Evolutionary conservation across 176 grass and related monocot species (phyloP), one percentile per base, ranked within the genome.

Genomic region (Stipa capillata): DNA sequence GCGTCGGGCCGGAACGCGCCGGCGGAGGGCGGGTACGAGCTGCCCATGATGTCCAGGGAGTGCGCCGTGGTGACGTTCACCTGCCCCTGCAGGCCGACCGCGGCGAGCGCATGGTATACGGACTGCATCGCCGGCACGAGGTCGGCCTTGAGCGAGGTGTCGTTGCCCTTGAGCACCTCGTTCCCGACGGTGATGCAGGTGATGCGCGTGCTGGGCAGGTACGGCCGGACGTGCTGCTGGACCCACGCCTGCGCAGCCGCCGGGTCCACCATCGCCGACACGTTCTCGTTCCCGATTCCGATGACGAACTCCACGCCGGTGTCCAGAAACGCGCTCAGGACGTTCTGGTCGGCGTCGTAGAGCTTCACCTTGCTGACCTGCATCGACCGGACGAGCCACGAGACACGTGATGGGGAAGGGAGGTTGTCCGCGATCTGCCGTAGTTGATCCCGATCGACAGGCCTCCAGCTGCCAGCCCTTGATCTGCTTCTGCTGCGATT

Each of bases 161-260:
- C 89, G 77, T 92, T 97, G 36, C 91, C 83, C n/a, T 86, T 94
- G 84, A 92, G 78, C 45, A 97, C 87, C 88, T 97, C 95, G 77
- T 97, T 97, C n/a, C 95, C 95, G 14, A 97, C 95, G 17, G 95
- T 90, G 77, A 97, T 87, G 70, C 91, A 94, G 62, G 91, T 90
- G 71, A 97, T 94, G 49, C 87, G 87, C 5, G 91, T 87, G 72
- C 40, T 34, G 0, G 83, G 83, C 68, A 97, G 82, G 89, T 92
- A 87, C 33, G 87, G 85, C 36, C 45, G 87, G 67, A 97, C 87
- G 36, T 94, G 83, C 48, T 76, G 91, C 61, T 92, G 82, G 3
- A 97, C 49, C 94, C 94, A 97, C 20, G 89, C 85, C 24, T 66
- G 82, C 62, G 94, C 94, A 0, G 76, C 74, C 0, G 81, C 18